Evolutionary conservation across 108 stramenopile genomes (phyloP).

Genomic region (Nannochloropsis granulata): DNA sequence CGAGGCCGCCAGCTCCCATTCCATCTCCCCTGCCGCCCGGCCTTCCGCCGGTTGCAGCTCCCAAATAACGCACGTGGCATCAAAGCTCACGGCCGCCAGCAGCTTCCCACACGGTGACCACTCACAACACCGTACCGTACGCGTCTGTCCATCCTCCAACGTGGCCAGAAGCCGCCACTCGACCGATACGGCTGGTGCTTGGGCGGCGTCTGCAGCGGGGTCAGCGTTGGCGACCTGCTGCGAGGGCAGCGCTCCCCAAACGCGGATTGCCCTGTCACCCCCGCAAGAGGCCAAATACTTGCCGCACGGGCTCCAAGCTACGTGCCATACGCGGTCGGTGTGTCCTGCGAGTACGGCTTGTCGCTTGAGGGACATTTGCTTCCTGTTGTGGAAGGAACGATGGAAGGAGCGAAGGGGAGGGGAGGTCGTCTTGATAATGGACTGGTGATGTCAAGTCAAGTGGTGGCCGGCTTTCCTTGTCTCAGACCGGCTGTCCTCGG

Average conservation of each 20-base stretch:
- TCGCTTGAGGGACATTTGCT: background rate
- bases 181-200: background rate
- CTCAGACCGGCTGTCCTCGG: too few species aligned
- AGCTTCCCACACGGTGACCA: constrained; percentile 44
- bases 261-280: constrained; percentile 26
- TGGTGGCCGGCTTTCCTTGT: too few species aligned
- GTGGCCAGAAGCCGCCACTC: constrained; percentile 20
- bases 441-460: too few species aligned
- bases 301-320: constrained; percentile 43
- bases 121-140: constrained; percentile 44
- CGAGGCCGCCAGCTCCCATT: constrained; percentile 57
- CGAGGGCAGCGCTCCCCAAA: constrained; percentile 8
- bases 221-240: background rate
- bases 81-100: constrained; percentile 48
- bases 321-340: constrained; percentile 46
- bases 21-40: constrained; percentile 40
- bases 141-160: constrained; percentile 40
- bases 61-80: constrained; percentile 74
- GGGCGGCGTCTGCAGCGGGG: background rate
- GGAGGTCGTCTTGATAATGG: too few species aligned
- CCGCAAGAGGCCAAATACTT: constrained; percentile 38
- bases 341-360: constrained; percentile 34
- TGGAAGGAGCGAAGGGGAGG: too few species aligned
- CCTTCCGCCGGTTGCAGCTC: constrained; percentile 21
- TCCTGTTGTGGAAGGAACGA: too few species aligned